These are phyloP conservation scores for Colletotrichum karsti DNA, from an alignment of 2,329 filamentous ascomycete genomes.

Conservation along the genomic window DNA sequence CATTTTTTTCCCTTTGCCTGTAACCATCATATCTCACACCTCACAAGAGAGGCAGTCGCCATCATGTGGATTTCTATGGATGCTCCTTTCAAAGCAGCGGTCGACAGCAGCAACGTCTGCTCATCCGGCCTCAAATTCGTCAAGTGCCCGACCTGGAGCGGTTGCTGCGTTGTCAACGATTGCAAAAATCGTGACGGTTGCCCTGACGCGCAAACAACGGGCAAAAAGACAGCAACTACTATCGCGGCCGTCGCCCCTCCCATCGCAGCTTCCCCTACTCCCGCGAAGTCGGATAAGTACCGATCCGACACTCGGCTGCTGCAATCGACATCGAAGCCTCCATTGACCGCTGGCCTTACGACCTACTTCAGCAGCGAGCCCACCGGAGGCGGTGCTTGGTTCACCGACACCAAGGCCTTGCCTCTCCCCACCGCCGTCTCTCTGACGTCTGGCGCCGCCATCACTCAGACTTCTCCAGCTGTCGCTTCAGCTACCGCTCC, in stretches of 20 bases:
- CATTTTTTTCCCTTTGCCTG: neutral
- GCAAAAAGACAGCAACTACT: neutral
- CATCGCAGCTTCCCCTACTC: neutral
- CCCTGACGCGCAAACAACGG: slow-evolving; percentile 28
- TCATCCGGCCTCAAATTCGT: slow-evolving; percentile 43
- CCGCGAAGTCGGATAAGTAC: neutral
- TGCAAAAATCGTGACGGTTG: slow-evolving; percentile 44
- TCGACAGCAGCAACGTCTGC: slow-evolving; percentile 34
- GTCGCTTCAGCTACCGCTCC: neutral
- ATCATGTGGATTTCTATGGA: neutral
- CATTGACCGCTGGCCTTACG: neutral
- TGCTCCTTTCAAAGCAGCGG: neutral
- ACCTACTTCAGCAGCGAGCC: neutral
- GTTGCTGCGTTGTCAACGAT: slow-evolving; percentile 56
- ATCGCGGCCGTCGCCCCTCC: slow-evolving; percentile 20
- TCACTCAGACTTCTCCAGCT: neutral
- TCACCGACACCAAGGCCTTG: neutral
- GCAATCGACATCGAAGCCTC: neutral
- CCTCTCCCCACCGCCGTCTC: neutral
- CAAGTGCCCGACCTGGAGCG: slow-evolving; percentile 41
- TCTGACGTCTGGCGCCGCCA: neutral
- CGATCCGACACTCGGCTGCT: too few species aligned
- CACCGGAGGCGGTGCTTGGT: slow-evolving; percentile 10
- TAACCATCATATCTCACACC: neutral
- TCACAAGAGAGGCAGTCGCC: neutral